Conservation (phyloP, 768 basidiomycete genomes). For the Lenzites betulinus region DNA sequence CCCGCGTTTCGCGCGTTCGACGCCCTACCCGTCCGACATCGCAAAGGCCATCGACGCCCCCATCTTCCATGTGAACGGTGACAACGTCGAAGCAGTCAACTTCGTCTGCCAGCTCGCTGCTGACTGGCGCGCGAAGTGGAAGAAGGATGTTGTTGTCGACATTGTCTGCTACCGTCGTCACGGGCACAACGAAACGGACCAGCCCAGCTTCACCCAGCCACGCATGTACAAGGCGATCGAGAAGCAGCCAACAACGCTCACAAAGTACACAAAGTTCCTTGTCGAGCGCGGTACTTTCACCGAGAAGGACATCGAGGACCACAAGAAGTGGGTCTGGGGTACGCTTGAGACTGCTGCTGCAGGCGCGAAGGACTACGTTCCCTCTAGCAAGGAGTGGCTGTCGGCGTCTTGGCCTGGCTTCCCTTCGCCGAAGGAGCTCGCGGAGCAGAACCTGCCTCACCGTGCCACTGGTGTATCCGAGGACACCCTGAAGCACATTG, state of each 20-base stretch:
- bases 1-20: constrained; percentile 95
- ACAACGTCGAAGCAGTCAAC: constrained; percentile 97
- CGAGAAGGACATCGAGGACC: constrained; percentile 94
- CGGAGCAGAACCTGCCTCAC: constrained; percentile 89
- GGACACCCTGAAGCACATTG: constrained; percentile 78
- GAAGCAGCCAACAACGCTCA: constrained; percentile 89
- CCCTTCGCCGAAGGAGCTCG: constrained; percentile 94
- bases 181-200: constrained; percentile 99
- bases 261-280: constrained; percentile 90
- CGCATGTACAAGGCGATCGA: constrained; percentile 98
- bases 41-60: constrained; percentile 98
- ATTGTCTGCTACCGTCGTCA: constrained; percentile 98
- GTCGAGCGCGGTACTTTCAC: constrained; percentile 92
- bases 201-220: constrained; percentile 98
- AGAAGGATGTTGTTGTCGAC: constrained; percentile 98
- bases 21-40: constrained; percentile 96
- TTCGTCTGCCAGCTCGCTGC: constrained; percentile 98
- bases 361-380: constrained; percentile 94
- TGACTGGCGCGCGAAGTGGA: constrained; percentile 97
- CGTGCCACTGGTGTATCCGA: constrained; percentile 81
- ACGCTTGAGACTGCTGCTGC: constrained; percentile 96
- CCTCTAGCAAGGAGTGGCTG: constrained; percentile 95
- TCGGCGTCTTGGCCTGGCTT: constrained; percentile 98
- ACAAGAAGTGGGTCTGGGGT: constrained; percentile 99
- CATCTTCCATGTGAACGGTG: constrained; percentile 99